These are phyloP conservation scores for Agrocybe praecox DNA, from an alignment of 768 basidiomycete genomes.

Conservation along the genomic window DNA sequence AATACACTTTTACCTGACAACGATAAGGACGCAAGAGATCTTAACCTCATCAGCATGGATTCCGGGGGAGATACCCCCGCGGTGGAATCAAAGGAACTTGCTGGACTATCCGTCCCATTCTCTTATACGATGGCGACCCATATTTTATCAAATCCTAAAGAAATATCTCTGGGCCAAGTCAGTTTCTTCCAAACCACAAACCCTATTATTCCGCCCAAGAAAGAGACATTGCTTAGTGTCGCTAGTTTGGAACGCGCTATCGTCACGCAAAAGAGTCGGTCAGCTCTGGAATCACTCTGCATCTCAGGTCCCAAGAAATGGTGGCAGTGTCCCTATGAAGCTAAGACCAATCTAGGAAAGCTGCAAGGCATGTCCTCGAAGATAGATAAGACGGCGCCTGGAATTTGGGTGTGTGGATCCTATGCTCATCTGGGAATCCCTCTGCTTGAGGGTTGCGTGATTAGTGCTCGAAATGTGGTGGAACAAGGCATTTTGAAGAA, in stretches of 20 bases:
- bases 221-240: conserved; percentile 53
- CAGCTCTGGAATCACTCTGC: conserved; percentile 50
- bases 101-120: conserved; percentile 38
- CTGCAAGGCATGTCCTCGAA: conserved; percentile 53
- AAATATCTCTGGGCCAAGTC: conserved; percentile 31
- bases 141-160: conserved; percentile 42
- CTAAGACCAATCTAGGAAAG: conserved; percentile 40
- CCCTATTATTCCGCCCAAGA: conserved; percentile 56
- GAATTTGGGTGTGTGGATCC: conserved; percentile 73
- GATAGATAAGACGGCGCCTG: conserved; percentile 34
- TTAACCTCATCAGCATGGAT: conserved; percentile 50
- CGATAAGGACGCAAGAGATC: conserved; percentile 55
- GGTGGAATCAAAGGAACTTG: conserved; percentile 4
- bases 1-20: conserved; percentile 54
- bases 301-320: conserved; percentile 34
- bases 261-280: conserved; percentile 50
- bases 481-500: conserved; percentile 41
- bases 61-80: not conserved
- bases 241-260: conserved; percentile 67
- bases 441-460: conserved; percentile 78
- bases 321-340: conserved; percentile 46
- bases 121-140: conserved; percentile 77
- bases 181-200: conserved; percentile 75
- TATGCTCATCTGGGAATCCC: conserved; percentile 77
- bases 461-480: conserved; percentile 63